These are phyloP conservation scores for Rutstroemia sydowiana DNA, from an alignment of 2,329 filamentous ascomycete genomes.

Conservation along the genomic window DNA sequence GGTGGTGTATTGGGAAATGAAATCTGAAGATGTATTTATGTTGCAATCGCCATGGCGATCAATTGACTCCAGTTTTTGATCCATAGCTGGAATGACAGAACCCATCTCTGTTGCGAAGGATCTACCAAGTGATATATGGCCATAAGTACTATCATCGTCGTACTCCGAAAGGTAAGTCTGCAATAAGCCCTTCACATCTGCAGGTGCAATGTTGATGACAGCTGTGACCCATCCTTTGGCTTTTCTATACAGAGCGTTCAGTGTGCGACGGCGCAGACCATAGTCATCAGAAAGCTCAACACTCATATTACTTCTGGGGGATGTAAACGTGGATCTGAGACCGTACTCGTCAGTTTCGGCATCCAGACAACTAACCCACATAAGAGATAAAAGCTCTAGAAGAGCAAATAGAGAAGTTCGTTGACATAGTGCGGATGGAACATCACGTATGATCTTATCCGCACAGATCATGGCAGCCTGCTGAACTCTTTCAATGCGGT, in stretches of 20 bases:
- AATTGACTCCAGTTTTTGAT: constrained; percentile 78
- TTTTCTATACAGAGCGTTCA: constrained; percentile 68
- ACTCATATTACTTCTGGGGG: constrained; percentile 67
- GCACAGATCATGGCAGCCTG: constrained; percentile 77
- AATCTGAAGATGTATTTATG: constrained; percentile 90
- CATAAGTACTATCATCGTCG: constrained; percentile 83
- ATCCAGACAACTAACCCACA: constrained; percentile 94
- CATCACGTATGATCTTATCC: constrained; percentile 74
- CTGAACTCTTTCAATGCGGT: constrained; percentile 87
- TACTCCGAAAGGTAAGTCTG: constrained; percentile 96
- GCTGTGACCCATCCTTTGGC: constrained; percentile 74
- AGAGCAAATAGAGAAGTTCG: constrained; percentile 86
- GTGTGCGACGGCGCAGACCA: constrained; percentile 67
- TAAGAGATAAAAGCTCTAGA: constrained; percentile 81
- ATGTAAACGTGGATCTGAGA: constrained; percentile 75
- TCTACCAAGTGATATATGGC: constrained; percentile 83
- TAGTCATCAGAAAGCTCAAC: constrained; percentile 95
- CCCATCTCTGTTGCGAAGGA: constrained; percentile 95
- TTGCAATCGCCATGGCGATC: constrained; percentile 65
- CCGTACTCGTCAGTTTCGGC: constrained; percentile 91
- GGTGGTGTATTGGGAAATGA: constrained; percentile 93
- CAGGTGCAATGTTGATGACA: constrained; percentile 75
- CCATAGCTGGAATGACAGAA: constrained; percentile 73
- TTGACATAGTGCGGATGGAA: constrained; percentile 86
- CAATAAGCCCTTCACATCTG: constrained; percentile 90